These are phyloP conservation scores for Hyphopichia homilentoma DNA, from an alignment of 805 yeast genomes.

Conservation along the genomic window DNA sequence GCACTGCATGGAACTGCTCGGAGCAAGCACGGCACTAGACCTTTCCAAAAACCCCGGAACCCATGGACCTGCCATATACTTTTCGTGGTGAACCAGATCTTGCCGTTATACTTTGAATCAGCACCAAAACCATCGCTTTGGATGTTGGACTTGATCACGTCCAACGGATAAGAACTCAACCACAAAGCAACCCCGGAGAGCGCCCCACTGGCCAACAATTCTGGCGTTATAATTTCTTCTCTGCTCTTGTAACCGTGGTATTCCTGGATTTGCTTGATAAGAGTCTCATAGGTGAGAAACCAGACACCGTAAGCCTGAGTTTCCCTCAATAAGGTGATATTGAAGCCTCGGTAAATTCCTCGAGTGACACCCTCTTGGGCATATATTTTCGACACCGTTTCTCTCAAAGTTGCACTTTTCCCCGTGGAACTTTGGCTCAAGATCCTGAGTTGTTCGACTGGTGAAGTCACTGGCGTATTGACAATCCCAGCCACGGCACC, in stretches of 20 bases:
- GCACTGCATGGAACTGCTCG: slow-evolving; percentile 68
- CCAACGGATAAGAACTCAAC: slow-evolving; percentile 53
- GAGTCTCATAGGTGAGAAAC: slow-evolving; percentile 62
- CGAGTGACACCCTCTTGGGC: slow-evolving; percentile 35
- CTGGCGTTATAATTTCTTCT: slow-evolving; percentile 50
- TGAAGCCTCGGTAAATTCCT: slow-evolving; percentile 55
- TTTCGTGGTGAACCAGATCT: slow-evolving; percentile 27
- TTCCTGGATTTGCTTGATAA: slow-evolving; percentile 40
- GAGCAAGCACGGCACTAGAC: slow-evolving; percentile 54
- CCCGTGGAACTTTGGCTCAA: slow-evolving; percentile 49
- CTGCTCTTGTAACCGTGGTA: slow-evolving; percentile 36
- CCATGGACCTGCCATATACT: slow-evolving; percentile 44
- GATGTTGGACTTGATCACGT: slow-evolving; percentile 47
- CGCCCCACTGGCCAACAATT: slow-evolving; percentile 57
- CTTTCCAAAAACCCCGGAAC: slow-evolving; percentile 56
- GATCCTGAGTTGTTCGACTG: slow-evolving; percentile 65
- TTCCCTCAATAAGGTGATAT: slow-evolving; percentile 55
- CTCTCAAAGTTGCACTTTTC: slow-evolving; percentile 13
- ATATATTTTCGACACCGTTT: slow-evolving; percentile 42
- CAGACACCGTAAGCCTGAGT: slow-evolving; percentile 74
- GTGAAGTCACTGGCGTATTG: slow-evolving; percentile 60
- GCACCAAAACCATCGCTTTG: slow-evolving; percentile 53
- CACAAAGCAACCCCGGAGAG: slow-evolving; percentile 66
- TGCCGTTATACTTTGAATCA: slow-evolving; percentile 41
- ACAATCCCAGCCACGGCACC: slow-evolving; percentile 67